These are phyloP conservation scores for Diutina pseudorugosa DNA, from an alignment of 1,139 yeast species.

Conservation along the genomic window DNA sequence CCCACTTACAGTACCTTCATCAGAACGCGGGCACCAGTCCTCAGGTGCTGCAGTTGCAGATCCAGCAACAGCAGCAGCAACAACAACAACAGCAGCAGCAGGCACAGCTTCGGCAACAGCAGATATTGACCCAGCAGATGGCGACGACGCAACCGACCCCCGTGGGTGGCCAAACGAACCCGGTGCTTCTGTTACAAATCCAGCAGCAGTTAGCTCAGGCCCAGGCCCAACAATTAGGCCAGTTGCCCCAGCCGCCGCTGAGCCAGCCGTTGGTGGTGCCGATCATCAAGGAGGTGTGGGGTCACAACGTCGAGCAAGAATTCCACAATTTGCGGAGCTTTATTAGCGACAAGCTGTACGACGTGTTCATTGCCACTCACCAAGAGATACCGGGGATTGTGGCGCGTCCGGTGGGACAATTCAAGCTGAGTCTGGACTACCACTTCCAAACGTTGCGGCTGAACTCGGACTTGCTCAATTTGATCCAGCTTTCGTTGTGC, in stretches of 20 bases:
- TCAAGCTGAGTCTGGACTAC: constrained; percentile 80
- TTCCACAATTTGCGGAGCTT: constrained; percentile 63
- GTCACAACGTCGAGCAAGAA: constrained; percentile 70
- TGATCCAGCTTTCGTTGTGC: constrained; percentile 83
- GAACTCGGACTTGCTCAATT: constrained; percentile 75
- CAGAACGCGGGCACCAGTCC: constrained; percentile 17
- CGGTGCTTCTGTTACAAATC: constrained; percentile 21
- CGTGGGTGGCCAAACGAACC: constrained; percentile 15
- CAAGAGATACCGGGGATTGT: constrained; percentile 95
- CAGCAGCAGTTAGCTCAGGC: constrained; percentile 13
- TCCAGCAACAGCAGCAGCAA: constrained; percentile 17
- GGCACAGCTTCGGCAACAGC: constrained; percentile 17
- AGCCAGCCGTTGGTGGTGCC: constrained; percentile 14
- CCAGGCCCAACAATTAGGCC: constrained; percentile 5
- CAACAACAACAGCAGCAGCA: constrained; percentile 15
- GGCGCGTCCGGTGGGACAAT: constrained; percentile 94
- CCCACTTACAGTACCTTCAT: constrained; percentile 34
- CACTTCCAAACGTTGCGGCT: constrained; percentile 92
- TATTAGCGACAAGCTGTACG: constrained; percentile 49
- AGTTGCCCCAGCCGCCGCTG: constrained; percentile 7
- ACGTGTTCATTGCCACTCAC: constrained; percentile 54
- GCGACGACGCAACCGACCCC: constrained; percentile 4
- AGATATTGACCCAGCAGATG: constrained; percentile 17
- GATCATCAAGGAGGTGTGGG: constrained; percentile 68
- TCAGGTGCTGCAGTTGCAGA: constrained; percentile 26